These are phyloP conservation scores for Nadsonia starkeyi-henricii DNA, from an alignment of 1,139 yeast genomes.

Conservation along the genomic window DNA sequence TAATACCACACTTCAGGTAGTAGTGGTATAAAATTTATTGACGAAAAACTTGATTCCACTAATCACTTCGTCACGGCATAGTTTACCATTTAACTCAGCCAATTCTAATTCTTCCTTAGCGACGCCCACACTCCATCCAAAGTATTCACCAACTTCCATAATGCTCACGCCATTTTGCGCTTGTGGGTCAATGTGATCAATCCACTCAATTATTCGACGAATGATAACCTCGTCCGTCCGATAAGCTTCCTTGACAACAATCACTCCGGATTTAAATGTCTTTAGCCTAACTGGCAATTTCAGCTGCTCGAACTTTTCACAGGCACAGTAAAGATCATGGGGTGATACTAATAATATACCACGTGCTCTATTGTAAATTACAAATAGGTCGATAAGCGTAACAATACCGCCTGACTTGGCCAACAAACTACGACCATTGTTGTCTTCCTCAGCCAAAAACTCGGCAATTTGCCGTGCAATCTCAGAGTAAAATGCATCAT, in stretches of 20 bases:
- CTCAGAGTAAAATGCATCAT: conserved; percentile 31
- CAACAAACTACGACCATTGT: conserved; percentile 21
- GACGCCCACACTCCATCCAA: conserved; percentile 58
- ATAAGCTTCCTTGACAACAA: conserved; percentile 32
- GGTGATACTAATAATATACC: conserved; percentile 51
- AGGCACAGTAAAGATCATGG: conserved; percentile 38
- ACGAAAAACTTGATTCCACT: conserved; percentile 38
- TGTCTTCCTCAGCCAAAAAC: conserved; percentile 24
- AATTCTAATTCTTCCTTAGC: conserved; percentile 53
- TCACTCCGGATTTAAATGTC: conserved; percentile 27
- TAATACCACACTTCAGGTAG: neutral
- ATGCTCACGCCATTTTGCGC: conserved; percentile 28
- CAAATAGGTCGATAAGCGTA: conserved; percentile 46
- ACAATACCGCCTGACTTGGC: conserved; percentile 40
- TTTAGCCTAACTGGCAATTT: conserved; percentile 33
- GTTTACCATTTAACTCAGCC: conserved; percentile 41
- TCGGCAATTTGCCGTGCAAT: conserved; percentile 47
- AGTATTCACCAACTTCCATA: conserved; percentile 37
- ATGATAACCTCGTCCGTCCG: conserved; percentile 23
- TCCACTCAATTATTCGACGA: conserved; percentile 22
- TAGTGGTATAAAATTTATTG: conserved; percentile 10
- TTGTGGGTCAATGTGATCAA: conserved; percentile 17
- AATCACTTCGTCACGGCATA: conserved; percentile 55
- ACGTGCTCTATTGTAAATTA: conserved; percentile 44
- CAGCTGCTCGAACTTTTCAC: conserved; percentile 32